These are phyloP conservation scores for Rosa lucieae DNA, from an alignment of 306 rosid genomes.

Conservation along the genomic window DNA sequence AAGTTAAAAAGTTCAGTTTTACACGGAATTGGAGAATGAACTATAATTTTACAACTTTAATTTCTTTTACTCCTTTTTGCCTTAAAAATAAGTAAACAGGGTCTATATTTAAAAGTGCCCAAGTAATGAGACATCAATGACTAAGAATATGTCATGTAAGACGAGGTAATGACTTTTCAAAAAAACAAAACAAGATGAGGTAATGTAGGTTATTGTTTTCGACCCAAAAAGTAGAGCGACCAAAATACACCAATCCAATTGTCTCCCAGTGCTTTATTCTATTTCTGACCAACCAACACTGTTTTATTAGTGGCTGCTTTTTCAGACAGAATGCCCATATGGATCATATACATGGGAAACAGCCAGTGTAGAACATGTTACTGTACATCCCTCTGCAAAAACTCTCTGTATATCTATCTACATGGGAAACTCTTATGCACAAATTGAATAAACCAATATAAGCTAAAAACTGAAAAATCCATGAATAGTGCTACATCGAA, in stretches of 20 bases:
- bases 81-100: no score
- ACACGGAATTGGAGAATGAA: no score
- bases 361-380: not conserved
- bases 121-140: no score
- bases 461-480: not conserved
- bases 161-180: no score
- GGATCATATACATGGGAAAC: constrained; percentile 11
- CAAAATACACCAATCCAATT: not conserved
- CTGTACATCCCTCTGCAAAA: not conserved
- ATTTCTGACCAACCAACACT: not conserved
- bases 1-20: no score
- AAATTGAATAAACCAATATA: constrained; percentile 58
- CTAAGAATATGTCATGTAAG: no score
- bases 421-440: constrained; percentile 31
- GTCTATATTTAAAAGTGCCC: no score
- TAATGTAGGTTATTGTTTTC: no score
- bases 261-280: not conserved
- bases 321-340: not conserved
- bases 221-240: not conserved
- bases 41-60: no score
- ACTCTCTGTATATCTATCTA: constrained; percentile 20
- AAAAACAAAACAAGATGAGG: no score
- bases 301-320: not conserved
- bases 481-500: constrained; percentile 19
- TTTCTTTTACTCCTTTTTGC: no score